Evolutionary conservation across 768 basidiomycete species (phyloP), one percentile per base, ranked within the genome.

Genomic region (Cystobasidiopsis lactophilus): DNA sequence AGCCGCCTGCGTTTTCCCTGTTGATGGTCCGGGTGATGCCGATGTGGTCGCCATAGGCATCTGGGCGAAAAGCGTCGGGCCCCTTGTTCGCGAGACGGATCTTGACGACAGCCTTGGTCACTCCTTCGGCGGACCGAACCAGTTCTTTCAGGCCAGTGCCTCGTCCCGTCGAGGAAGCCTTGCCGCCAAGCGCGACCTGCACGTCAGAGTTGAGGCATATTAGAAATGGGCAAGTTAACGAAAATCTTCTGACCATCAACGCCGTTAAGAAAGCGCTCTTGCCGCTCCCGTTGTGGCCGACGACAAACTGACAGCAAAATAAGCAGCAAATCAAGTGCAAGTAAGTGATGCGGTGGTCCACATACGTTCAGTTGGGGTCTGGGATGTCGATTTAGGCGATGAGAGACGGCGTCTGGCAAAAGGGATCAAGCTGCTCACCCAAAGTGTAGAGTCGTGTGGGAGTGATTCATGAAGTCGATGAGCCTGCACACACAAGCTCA

Each of bases 401-500:
- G n/a, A n/a, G n/a, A n/a, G n/a, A n/a, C n/a, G 11, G 19, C 19
- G 37, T 38, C 19, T 19, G 37, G 11, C 19, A 38, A 38, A 11
- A 38, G 37, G 40, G 14, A 50, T 48, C 31, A 44, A 47, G 14
- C 52, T 37, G 52, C 31, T 44, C 19, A 37, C 33, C 52, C 52
- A 49, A 30, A 7, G 50, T 51, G 52, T 49, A 11, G 59, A 71
- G 66, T 73, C 78, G 64, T 77, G 74, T 43, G 19, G 11, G 10
- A 9, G 68, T 96, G 89, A 66, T 88, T 93, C 88, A 96, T 91
- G 69, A 96, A 96, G 63, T 95, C 80, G 62, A 77, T 73, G 75
- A 68, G 52, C 31, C 60, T 60, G 40, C 31, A 35, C 23, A 4
- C 19, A 21, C 51, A 30, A 50, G 21, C 16, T n/a, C n/a, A n/a